These are phyloP conservation scores for Hibiscus mutabilis DNA, from an alignment of 345 rosid genomes.

Conservation along the genomic window DNA sequence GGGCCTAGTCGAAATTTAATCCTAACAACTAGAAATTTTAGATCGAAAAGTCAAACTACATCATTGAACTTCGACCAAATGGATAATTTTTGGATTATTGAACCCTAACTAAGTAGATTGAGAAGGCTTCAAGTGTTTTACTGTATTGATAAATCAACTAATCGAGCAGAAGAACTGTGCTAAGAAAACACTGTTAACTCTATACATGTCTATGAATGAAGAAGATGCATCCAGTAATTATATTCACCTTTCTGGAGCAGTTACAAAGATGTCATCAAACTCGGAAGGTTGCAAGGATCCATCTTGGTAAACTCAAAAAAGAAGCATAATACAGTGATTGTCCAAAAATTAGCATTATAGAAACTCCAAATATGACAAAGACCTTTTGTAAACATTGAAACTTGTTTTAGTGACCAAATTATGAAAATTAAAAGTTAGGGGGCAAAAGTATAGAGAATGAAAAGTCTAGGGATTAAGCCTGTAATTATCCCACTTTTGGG, in stretches of 20 bases:
- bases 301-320: constrained; percentile 42
- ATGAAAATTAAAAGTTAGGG: too few relatives aligned
- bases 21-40: too few relatives aligned
- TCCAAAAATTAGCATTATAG: not conserved
- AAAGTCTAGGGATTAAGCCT: too few relatives aligned
- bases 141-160: not conserved
- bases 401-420: too few relatives aligned
- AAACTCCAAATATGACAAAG: not conserved
- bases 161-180: not conserved
- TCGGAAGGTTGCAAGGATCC: constrained; percentile 58
- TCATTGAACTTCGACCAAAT: too few relatives aligned
- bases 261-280: constrained; percentile 61
- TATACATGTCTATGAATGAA: not conserved
- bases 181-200: not conserved
- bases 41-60: too few relatives aligned
- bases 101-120: too few relatives aligned
- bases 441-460: too few relatives aligned
- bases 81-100: too few relatives aligned
- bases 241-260: constrained; percentile 72
- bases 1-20: too few relatives aligned
- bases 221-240: not conserved
- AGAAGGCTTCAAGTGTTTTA: not conserved
- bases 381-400: too few relatives aligned
- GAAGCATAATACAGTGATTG: constrained; percentile 5
- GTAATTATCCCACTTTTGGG: too few relatives aligned